phyloP scores from a whole-genome alignment of 163 green algal species.

The Scenedesmus sp. region DNA sequence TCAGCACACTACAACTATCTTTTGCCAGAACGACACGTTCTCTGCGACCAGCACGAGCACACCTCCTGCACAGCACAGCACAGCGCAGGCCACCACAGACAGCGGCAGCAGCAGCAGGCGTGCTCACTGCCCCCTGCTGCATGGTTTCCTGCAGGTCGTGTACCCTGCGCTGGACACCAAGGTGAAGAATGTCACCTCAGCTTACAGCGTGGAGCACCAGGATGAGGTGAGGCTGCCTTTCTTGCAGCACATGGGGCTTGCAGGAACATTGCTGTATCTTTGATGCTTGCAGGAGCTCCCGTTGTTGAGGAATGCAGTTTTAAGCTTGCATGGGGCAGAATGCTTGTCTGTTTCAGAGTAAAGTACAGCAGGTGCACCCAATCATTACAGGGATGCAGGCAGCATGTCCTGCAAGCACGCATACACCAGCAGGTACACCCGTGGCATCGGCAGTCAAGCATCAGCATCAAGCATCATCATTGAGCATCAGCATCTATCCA shows the following conservation, averaged over 20 bases:
- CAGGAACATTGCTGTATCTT: background rate
- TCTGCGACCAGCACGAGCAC: background rate
- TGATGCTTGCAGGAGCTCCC: background rate
- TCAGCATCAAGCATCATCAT: too few species aligned
- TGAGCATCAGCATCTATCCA: too few species aligned
- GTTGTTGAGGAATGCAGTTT: too few species aligned
- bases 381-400: background rate
- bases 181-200: constrained; percentile 91
- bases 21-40: background rate
- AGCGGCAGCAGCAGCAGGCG: background rate
- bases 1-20: too few species aligned
- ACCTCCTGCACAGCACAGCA: background rate
- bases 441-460: background rate
- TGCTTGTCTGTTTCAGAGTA: background rate
- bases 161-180: constrained; percentile 92
- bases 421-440: background rate
- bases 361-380: background rate
- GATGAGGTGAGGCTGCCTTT: constrained; percentile 80
- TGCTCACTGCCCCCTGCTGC: background rate
- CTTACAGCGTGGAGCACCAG: constrained; percentile 94
- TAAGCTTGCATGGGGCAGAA: too few species aligned
- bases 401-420: background rate
- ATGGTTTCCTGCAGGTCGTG: constrained; percentile 79
- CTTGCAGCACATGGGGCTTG: background rate
- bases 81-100: too few species aligned